phyloP scores from a whole-genome alignment of 257 asterid species.

The Solanum arcanum region DNA sequence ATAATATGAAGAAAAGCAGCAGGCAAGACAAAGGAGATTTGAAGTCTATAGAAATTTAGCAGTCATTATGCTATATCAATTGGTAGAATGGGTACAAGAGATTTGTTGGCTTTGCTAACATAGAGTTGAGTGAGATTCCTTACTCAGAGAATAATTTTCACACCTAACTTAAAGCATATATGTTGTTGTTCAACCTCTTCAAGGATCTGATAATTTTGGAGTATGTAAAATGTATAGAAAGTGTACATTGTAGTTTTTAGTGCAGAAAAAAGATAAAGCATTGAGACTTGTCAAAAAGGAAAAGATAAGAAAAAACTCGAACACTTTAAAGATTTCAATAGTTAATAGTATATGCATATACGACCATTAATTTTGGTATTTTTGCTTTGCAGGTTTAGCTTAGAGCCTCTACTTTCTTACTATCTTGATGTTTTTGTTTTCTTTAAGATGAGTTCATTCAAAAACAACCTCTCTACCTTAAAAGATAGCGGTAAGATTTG shows the following conservation, averaged over 20 bases:
- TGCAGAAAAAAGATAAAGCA: too few relatives aligned
- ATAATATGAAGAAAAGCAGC: slow-evolving; percentile 46
- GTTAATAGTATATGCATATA: not conserved
- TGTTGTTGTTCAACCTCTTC: not conserved
- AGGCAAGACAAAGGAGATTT: slow-evolving; percentile 37
- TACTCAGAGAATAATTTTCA: not conserved
- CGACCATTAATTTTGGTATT: not conserved
- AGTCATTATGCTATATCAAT: slow-evolving; percentile 71
- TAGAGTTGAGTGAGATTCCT: slow-evolving; percentile 51
- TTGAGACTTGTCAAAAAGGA: not conserved
- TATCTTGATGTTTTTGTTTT: too few relatives aligned
- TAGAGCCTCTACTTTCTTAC: not conserved
- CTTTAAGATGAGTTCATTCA: too few relatives aligned
- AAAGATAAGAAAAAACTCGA: not conserved
- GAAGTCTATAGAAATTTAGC: slow-evolving; percentile 49
- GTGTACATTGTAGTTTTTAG: not conserved
- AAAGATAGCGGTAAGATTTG: not conserved
- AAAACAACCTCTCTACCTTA: not conserved
- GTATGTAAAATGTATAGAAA: not conserved
- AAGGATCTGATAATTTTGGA: not conserved
- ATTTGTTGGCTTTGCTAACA: slow-evolving; percentile 59
- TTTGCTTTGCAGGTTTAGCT: not conserved
- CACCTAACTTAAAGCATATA: not conserved
- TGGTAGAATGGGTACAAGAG: slow-evolving; percentile 64
- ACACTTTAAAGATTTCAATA: not conserved